A percentile compares a stretch with the other conserved stretches of the same genome.
Evolutionary conservation across 106 monocot species (phyloP).

Genomic region (Acanthochlamys bracteata): DNA sequence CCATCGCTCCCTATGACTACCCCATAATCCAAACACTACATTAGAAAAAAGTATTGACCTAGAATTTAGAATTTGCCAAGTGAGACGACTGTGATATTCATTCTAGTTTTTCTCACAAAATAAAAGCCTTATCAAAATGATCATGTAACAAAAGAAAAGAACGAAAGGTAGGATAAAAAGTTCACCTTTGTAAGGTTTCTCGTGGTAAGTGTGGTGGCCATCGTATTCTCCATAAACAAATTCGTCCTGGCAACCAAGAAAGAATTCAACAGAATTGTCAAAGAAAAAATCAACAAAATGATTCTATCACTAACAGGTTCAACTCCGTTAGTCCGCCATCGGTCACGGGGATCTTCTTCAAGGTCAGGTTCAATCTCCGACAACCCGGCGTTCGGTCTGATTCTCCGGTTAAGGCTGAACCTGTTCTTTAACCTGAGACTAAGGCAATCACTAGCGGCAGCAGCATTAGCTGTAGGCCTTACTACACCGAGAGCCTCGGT

Average conservation of each 20-base stretch:
- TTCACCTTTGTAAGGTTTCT: slow-evolving; percentile 17
- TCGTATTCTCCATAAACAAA: slow-evolving; percentile 81
- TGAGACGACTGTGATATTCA: no score
- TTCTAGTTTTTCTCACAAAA: no score
- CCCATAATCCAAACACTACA: no score
- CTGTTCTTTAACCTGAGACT: no score
- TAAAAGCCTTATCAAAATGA: neutral
- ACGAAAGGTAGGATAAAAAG: neutral
- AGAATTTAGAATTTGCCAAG: neutral
- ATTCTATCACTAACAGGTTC: slow-evolving; percentile 28
- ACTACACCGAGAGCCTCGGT: no score
- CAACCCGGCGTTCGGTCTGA: slow-evolving; percentile 36
- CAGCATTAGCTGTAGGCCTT: no score
- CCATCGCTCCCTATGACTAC: no score
- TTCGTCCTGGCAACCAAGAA: slow-evolving; percentile 49
- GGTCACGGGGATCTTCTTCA: slow-evolving; percentile 62
- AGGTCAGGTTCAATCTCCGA: slow-evolving; percentile 90
- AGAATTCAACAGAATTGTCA: neutral
- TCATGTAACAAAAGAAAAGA: neutral
- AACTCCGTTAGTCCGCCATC: slow-evolving; percentile 60
- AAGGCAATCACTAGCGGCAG: no score
- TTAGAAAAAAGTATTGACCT: neutral
- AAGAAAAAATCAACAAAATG: no score
- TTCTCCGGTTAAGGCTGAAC: neutral
- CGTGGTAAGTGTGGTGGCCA: slow-evolving; percentile 69